Conservation (phyloP, 2,329 filamentous ascomycete genomes). For the Leptodontidium sp. region DNA sequence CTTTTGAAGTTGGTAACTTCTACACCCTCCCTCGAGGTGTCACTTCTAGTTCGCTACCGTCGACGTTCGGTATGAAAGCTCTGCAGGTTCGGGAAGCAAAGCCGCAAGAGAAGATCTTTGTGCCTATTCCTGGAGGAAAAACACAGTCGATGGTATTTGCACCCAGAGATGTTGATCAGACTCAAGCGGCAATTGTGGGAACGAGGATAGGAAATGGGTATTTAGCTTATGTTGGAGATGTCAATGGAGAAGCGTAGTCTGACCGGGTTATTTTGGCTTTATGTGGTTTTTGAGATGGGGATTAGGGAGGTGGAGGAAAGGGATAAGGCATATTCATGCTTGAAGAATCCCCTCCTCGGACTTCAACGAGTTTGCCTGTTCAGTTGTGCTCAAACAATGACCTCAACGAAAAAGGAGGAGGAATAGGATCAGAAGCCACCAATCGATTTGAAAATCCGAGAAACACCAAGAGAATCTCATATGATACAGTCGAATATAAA, state of each 20-base stretch:
- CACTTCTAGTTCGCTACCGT: slow-evolving; percentile 31
- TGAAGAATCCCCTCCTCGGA: too few relatives aligned
- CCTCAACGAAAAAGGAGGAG: too few relatives aligned
- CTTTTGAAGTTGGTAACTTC: slow-evolving; percentile 36
- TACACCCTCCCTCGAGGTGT: slow-evolving; percentile 27
- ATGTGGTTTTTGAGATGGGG: slow-evolving; percentile 37
- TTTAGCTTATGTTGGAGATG: slow-evolving; percentile 45
- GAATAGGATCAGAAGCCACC: too few relatives aligned
- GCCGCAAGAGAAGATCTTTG: slow-evolving; percentile 42
- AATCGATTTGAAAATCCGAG: too few relatives aligned
- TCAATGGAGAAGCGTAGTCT: slow-evolving; percentile 40
- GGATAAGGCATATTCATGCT: neutral
- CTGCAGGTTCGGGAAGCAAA: slow-evolving; percentile 43
- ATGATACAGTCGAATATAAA: too few relatives aligned
- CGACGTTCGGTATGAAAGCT: slow-evolving; percentile 44
- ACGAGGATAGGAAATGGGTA: slow-evolving; percentile 41
- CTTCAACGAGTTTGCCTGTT: too few relatives aligned
- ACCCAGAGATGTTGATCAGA: slow-evolving; percentile 26
- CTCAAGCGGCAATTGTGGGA: slow-evolving; percentile 42
- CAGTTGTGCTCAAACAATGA: too few relatives aligned
- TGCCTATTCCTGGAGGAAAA: slow-evolving; percentile 32
- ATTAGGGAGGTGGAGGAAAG: neutral
- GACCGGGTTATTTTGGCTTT: slow-evolving; percentile 40
- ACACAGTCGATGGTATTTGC: slow-evolving; percentile 36
- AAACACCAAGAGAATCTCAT: too few relatives aligned